Percentiles rank a stretch among this genome's conserved stretches.
phyloP scores from a whole-genome alignment of 2,329 filamentous ascomycete genomes.

The Raffaelea albimanens region DNA sequence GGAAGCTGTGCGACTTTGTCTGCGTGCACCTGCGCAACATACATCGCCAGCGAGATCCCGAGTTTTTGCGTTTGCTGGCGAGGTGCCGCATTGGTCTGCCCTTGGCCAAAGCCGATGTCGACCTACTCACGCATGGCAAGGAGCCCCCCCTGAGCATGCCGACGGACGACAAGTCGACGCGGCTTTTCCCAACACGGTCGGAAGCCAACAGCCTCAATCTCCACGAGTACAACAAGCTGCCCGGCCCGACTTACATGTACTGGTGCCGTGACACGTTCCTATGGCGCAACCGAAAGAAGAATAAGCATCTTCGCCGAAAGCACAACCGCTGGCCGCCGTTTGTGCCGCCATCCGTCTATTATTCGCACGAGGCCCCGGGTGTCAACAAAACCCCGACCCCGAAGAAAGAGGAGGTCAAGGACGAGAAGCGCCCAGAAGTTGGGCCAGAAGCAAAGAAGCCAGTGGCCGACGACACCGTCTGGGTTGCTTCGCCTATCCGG shows the following conservation, averaged over 20 bases:
- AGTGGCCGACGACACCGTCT: not conserved
- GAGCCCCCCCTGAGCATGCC: not conserved
- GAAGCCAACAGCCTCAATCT: conserved; percentile 28
- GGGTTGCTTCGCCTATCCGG: conserved; percentile 8
- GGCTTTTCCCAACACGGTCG: conserved; percentile 31
- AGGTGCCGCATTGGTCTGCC: conserved; percentile 39
- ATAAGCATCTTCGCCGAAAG: conserved; percentile 19
- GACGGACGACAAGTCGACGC: conserved; percentile 28
- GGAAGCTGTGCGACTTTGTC: conserved; percentile 43
- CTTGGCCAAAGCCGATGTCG: conserved; percentile 25
- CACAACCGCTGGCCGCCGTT: conserved; percentile 6
- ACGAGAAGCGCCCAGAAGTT: too few species aligned
- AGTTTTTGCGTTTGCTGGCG: conserved; percentile 46
- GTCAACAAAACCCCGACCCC: too few species aligned
- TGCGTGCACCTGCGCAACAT: conserved; percentile 44
- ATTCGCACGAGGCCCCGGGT: not conserved
- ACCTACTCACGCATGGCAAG: conserved; percentile 32
- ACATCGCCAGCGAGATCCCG: conserved; percentile 44
- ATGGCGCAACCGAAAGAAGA: conserved; percentile 18
- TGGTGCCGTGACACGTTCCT: conserved; percentile 30
- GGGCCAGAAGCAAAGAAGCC: too few species aligned
- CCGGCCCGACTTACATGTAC: conserved; percentile 13
- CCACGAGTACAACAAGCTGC: conserved; percentile 22
- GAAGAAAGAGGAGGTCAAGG: too few species aligned
- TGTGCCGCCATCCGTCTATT: not conserved